These are phyloP conservation scores for Ambrosia trifida DNA, from an alignment of 129 eudicot species.

Conservation along the genomic window DNA sequence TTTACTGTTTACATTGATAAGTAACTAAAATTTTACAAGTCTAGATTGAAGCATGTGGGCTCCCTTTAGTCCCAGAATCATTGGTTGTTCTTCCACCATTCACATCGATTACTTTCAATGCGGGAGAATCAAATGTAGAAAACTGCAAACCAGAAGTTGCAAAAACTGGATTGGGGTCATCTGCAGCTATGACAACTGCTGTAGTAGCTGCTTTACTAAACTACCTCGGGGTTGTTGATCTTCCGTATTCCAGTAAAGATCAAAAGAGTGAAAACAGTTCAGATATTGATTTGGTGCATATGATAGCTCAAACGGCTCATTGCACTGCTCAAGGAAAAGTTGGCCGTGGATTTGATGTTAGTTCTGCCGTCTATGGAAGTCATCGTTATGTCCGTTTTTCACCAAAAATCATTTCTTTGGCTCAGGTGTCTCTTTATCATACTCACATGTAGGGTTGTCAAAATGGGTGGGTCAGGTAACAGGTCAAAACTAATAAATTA, in stretches of 20 bases:
- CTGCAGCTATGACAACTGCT: conserved; percentile 95
- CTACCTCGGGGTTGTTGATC: conserved; percentile 67
- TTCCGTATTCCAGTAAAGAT: conserved; percentile 29
- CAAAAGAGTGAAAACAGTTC: conserved; percentile 30
- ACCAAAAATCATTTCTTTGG: conserved; percentile 70
- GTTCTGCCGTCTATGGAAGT: conserved; percentile 89
- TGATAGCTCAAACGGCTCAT: conserved; percentile 86
- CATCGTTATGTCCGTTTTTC: conserved; percentile 88
- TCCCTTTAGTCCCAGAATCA: conserved; percentile 73
- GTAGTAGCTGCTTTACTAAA: conserved; percentile 85
- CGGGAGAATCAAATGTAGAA: conserved; percentile 54
- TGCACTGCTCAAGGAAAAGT: conserved; percentile 96
- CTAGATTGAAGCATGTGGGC: conserved; percentile 84
- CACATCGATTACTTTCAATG: conserved; percentile 69
- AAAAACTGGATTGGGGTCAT: conserved; percentile 89
- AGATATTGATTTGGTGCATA: conserved; percentile 75
- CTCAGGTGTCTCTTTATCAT: conserved; percentile 57
- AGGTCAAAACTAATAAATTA: background rate
- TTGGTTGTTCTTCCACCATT: conserved; percentile 72
- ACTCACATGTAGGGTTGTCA: conserved; percentile 4
- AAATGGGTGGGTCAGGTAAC: background rate
- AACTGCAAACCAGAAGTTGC: conserved; percentile 89
- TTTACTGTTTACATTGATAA: background rate
- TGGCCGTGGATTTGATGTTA: conserved; percentile 92
- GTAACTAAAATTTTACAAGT: conserved; percentile 4